Evolutionary conservation across 139 green algal genomes (phyloP).

Genomic region (Auxenochlorella pyrenoidosa): DNA sequence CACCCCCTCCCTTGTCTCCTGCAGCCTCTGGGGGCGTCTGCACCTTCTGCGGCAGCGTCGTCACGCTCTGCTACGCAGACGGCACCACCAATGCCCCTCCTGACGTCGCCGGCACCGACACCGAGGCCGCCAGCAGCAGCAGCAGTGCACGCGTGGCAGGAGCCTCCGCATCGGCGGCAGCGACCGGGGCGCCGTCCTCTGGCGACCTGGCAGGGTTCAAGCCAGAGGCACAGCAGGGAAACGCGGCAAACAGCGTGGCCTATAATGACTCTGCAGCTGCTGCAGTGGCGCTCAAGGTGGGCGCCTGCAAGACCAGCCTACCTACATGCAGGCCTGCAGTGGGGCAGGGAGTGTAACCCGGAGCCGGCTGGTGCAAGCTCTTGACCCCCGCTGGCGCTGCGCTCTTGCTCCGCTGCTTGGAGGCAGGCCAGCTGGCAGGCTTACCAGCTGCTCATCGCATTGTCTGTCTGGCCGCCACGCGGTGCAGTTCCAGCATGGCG

Average conservation of each 20-base stretch:
- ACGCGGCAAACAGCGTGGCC: not conserved
- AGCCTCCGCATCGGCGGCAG: not conserved
- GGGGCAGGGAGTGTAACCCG: too few relatives aligned
- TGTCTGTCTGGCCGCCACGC: too few relatives aligned
- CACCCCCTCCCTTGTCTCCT: not conserved
- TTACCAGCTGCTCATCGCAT: too few relatives aligned
- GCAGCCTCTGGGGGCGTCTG: slow-evolving; percentile 73
- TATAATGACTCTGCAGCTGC: slow-evolving; percentile 36
- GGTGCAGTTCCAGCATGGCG: too few relatives aligned
- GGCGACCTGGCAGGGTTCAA: not conserved
- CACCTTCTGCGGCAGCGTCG: slow-evolving; percentile 74
- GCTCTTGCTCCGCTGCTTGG: too few relatives aligned
- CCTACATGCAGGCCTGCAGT: too few relatives aligned
- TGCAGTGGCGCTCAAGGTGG: slow-evolving; percentile 46
- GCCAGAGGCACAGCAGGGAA: slow-evolving; percentile 9
- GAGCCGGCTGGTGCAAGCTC: too few relatives aligned
- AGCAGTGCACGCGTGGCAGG: not conserved
- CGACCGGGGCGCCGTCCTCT: not conserved
- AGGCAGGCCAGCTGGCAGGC: too few relatives aligned
- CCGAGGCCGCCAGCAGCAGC: not conserved
- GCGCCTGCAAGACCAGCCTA: too few relatives aligned
- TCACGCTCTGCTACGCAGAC: slow-evolving; percentile 63
- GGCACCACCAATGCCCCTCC: slow-evolving; percentile 14
- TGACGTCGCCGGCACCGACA: not conserved
- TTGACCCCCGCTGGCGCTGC: too few relatives aligned